These are phyloP conservation scores for Apiotrichum sp. DNA, from an alignment of 1,284 basidiomycete species.

Conservation along the genomic window DNA sequence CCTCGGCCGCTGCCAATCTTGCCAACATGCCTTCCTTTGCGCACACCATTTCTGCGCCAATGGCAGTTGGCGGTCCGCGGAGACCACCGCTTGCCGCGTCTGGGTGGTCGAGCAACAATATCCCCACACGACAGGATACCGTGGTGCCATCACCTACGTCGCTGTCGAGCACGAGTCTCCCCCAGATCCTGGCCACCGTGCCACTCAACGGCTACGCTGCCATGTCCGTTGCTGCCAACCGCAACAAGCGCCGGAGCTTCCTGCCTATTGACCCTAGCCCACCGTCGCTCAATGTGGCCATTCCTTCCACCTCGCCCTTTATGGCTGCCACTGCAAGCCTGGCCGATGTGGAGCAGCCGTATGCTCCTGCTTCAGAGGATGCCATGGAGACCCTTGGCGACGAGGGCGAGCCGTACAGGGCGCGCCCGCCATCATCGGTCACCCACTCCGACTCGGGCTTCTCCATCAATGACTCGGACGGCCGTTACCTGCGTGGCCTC, in stretches of 20 bases:
- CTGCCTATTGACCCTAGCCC: slow-evolving; percentile 63
- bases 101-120: slow-evolving; percentile 10
- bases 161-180: not conserved
- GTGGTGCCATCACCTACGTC: not conserved
- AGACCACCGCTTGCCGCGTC: slow-evolving; percentile 6
- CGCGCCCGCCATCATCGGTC: slow-evolving; percentile 13
- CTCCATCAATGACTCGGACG: slow-evolving; percentile 20
- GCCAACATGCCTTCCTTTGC: slow-evolving; percentile 30
- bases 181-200: not conserved
- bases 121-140: slow-evolving; percentile 4
- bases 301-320: slow-evolving; percentile 60
- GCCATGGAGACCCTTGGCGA: slow-evolving; percentile 17
- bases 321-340: slow-evolving; percentile 36
- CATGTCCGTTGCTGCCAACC: not conserved
- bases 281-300: slow-evolving; percentile 46
- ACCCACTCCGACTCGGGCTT: slow-evolving; percentile 18
- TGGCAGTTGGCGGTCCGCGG: not conserved
- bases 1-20: slow-evolving; percentile 34
- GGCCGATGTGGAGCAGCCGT: slow-evolving; percentile 5
- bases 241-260: slow-evolving; percentile 68
- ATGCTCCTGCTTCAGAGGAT: slow-evolving; percentile 2
- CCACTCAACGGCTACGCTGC: not conserved
- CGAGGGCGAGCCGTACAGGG: slow-evolving; percentile 12
- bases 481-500: slow-evolving; percentile 53
- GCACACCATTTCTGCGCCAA: slow-evolving; percentile 32